phyloP scores from a whole-genome alignment of 495 filamentous ascomycete species.

The Cercophora newfieldiana region DNA sequence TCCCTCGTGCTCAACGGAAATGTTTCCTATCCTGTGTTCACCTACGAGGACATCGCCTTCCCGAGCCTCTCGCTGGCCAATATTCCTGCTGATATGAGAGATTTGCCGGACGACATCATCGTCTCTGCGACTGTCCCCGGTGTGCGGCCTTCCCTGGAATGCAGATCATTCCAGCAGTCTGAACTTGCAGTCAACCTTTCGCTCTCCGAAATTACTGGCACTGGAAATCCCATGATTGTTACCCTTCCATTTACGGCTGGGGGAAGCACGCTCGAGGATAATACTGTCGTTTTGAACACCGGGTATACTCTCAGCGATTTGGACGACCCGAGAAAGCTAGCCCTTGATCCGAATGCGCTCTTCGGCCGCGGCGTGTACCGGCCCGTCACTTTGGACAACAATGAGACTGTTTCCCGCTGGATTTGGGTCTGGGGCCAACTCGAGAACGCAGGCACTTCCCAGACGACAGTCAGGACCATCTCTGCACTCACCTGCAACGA shows the following conservation, averaged over 20 bases:
- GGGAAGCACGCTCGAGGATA: neutral
- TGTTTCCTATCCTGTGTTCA: constrained; percentile 27
- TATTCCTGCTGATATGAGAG: constrained; percentile 13
- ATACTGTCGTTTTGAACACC: constrained; percentile 12
- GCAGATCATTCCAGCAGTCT: constrained; percentile 19
- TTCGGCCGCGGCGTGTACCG: constrained; percentile 23
- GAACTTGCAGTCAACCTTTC: constrained; percentile 22
- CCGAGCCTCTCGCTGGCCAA: constrained; percentile 18
- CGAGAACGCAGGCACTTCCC: constrained; percentile 10
- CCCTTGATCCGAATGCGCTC: constrained; percentile 16
- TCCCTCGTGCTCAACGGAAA: constrained; percentile 28
- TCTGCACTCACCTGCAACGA: constrained; percentile 31
- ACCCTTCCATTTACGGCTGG: constrained; percentile 12
- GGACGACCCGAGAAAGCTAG: neutral
- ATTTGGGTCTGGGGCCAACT: constrained; percentile 32
- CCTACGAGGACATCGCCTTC: constrained; percentile 28
- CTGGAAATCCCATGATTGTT: constrained; percentile 18
- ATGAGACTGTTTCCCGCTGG: constrained; percentile 18
- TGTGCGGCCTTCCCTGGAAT: constrained; percentile 23
- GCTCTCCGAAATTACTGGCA: constrained; percentile 7
- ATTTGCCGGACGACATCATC: constrained; percentile 16
- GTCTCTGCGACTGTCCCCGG: constrained; percentile 23
- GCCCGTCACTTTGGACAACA: constrained; percentile 13
- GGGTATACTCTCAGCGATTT: neutral
- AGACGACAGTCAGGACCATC: constrained; percentile 10